Evolutionary conservation across 2,329 filamentous ascomycete genomes (phyloP), one percentile per base, ranked within the genome.

Genomic region (Penicillium sp.): DNA sequence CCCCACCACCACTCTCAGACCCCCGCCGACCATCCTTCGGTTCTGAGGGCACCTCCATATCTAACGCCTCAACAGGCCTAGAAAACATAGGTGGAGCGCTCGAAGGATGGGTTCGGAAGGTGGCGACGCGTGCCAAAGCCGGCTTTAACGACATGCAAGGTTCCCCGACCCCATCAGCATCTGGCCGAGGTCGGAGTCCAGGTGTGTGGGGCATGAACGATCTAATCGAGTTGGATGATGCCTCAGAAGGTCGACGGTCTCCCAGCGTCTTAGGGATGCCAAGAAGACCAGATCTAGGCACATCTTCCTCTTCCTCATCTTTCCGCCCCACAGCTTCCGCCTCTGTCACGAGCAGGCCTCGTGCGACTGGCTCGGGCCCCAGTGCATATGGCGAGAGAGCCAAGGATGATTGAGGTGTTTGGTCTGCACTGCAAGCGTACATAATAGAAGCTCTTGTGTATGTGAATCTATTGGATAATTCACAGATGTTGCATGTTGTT

Each of bases 21-120:
- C 62, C 70, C 31, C 71, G 70, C 8, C 67, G 70, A 19, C 55
- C 68, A 16, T 73, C 72, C 5, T 71, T 73, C 37, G 76, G 75
- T 52, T 72, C 75, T 5, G 64, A 65, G 16, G 71, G 71, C 14
- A 71, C 67, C 14, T 59, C 60, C 4, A 63, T 67, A 21, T 73
- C 75, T 13, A 69, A 66, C 35, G 67, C 70, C 33, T 70, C 77
- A 7, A 75, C 77, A 1, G 77, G 80, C 8, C 78, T 98, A 3
- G 92, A 96, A 67, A 90, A 93, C 61, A 88, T 96, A 10, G 92
- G 93, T 1, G 89, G 91, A 6, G 89, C 90, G 2, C 87, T 98
- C 29, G 95, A 98, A 75, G 89, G 88, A 1, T 99, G 95, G 92
- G 80, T 98, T 57, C 83, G 93, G 58, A 91, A 91, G 60, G 87